phyloP scores from a whole-genome alignment of 1,284 basidiomycete genomes.

The Marasmius tenuissimus region DNA sequence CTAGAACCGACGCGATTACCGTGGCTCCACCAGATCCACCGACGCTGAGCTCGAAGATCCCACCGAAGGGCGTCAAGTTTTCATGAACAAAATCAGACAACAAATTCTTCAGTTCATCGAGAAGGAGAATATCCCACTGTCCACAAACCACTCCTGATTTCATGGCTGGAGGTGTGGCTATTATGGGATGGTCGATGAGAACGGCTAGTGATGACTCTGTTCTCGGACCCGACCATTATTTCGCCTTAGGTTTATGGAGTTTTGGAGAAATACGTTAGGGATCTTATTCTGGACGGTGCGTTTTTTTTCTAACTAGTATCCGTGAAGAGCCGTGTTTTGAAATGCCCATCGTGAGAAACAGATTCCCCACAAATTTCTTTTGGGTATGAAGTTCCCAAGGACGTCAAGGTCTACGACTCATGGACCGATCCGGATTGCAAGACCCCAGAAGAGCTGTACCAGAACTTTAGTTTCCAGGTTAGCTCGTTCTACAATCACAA shows the following conservation, averaged over 20 bases:
- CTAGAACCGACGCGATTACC: conserved; percentile 29
- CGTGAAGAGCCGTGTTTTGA: too few species aligned
- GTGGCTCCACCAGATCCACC: conserved; percentile 23
- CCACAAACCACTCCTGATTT: not conserved
- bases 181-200: conserved; percentile 18
- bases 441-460: conserved; percentile 5
- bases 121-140: conserved; percentile 8
- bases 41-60: conserved; percentile 17
- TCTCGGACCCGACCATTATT: conserved; percentile 10
- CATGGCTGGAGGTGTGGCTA: conserved; percentile 15
- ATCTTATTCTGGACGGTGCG: conserved; percentile 17
- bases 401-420: conserved; percentile 13
- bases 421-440: conserved; percentile 6
- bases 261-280: conserved; percentile 14
- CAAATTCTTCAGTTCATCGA: conserved; percentile 11
- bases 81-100: conserved; percentile 8
- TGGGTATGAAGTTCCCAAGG: conserved; percentile 20
- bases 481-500: conserved; percentile 14
- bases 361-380: conserved; percentile 30
- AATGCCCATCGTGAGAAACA: too few species aligned
- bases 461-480: conserved; percentile 11
- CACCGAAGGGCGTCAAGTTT: conserved; percentile 3
- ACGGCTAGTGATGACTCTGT: conserved; percentile 9
- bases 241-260: conserved; percentile 8
- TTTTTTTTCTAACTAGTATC: too few species aligned